Conservation (phyloP, 306 rosid genomes). For the Hylodesmum podocarpum region DNA sequence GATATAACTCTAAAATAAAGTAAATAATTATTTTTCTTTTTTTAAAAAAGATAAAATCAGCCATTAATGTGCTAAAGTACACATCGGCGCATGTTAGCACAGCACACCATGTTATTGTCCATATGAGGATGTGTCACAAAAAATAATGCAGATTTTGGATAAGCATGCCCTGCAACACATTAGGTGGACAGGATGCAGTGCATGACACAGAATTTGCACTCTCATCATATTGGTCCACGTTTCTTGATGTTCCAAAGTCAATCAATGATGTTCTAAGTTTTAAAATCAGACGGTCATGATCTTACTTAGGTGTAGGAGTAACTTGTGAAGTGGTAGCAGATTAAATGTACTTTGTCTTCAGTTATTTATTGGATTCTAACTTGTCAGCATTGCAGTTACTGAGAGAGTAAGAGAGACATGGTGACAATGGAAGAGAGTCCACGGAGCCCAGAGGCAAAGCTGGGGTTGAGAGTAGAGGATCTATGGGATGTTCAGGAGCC, state of each 20-base stretch:
- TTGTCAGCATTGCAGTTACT: constrained; percentile 31
- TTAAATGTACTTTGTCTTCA: neutral
- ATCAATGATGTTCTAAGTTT: neutral
- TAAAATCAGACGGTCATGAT: constrained; percentile 26
- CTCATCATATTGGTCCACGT: constrained; percentile 25
- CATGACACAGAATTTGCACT: neutral
- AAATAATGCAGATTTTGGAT: constrained; percentile 40
- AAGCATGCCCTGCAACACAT: constrained; percentile 16
- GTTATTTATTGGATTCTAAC: neutral
- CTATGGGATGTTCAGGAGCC: constrained; percentile 80
- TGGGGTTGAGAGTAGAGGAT: constrained; percentile 90
- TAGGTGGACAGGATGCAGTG: neutral
- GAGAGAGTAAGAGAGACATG: constrained; percentile 21
- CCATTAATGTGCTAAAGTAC: neutral
- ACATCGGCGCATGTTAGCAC: constrained; percentile 3
- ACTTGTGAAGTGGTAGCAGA: neutral
- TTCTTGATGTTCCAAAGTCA: neutral
- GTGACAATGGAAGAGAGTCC: constrained; percentile 55
- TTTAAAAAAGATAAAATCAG: no score
- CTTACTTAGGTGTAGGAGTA: neutral
- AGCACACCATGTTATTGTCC: neutral
- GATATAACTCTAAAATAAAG: neutral
- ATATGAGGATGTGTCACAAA: neutral
- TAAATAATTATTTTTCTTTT: neutral
- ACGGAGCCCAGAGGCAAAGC: constrained; percentile 81